Evolutionary conservation across 2,329 filamentous ascomycete species (phyloP).

Genomic region (Hymenoscyphus salicellus): DNA sequence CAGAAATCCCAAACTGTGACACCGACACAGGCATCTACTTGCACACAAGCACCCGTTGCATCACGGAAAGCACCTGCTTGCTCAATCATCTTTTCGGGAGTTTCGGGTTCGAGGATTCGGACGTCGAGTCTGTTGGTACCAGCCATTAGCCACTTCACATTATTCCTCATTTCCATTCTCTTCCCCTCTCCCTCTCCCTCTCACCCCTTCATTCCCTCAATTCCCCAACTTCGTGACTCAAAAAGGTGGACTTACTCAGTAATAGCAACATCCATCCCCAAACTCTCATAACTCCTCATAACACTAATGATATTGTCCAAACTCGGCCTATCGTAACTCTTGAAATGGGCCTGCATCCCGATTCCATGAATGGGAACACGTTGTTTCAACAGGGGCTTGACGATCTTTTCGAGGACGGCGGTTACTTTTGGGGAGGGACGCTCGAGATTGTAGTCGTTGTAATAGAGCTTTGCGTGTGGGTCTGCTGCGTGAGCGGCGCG

Average conservation of each 20-base stretch:
- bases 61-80: conserved; percentile 49
- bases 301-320: conserved; percentile 45
- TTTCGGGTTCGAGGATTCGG: conserved; percentile 46
- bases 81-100: conserved; percentile 34
- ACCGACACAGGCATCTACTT: conserved; percentile 29
- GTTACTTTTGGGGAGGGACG: conserved; percentile 47
- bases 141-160: too few species aligned
- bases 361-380: conserved; percentile 61
- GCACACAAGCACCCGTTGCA: conserved; percentile 21
- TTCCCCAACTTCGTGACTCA: too few species aligned
- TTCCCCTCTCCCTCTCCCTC: too few species aligned
- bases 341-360: conserved; percentile 60
- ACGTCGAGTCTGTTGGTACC: conserved; percentile 43
- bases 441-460: conserved; percentile 64
- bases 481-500: conserved; percentile 52
- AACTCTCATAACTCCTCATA: conserved; percentile 45
- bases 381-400: conserved; percentile 45
- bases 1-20: conserved; percentile 34
- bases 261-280: conserved; percentile 56
- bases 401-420: conserved; percentile 42
- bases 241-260: conserved; percentile 47
- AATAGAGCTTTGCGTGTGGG: conserved; percentile 55
- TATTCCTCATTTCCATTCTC: too few species aligned
- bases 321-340: conserved; percentile 46
- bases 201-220: too few species aligned